phyloP scores from a whole-genome alignment of 2,329 filamentous ascomycete genomes.

The Colletotrichum orchidophilum region DNA sequence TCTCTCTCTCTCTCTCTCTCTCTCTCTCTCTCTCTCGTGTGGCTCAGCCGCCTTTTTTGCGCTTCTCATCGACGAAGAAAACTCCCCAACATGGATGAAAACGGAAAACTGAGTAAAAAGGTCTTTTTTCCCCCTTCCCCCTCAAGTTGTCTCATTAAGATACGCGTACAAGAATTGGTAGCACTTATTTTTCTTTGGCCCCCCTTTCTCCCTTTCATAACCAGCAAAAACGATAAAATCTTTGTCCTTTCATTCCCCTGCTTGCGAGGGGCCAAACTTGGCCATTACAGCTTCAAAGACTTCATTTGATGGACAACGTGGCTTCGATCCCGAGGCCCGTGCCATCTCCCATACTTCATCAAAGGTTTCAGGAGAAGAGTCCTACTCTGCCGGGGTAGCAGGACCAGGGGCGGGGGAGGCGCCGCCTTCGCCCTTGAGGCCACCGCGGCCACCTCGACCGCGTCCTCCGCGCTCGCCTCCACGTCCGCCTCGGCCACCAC shows the following conservation, averaged over 20 bases:
- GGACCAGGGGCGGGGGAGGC: slow-evolving; percentile 61
- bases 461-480: slow-evolving; percentile 64
- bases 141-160: slow-evolving; percentile 33
- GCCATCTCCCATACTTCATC: slow-evolving; percentile 19
- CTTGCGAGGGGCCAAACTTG: slow-evolving; percentile 23
- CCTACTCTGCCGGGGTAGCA: slow-evolving; percentile 55
- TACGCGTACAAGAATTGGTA: slow-evolving; percentile 37
- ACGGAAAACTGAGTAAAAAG: slow-evolving; percentile 12
- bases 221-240: slow-evolving; percentile 10
- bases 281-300: slow-evolving; percentile 32
- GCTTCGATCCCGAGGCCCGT: slow-evolving; percentile 1
- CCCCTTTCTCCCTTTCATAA: slow-evolving; percentile 24
- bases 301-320: slow-evolving; percentile 23
- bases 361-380: slow-evolving; percentile 27
- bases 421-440: slow-evolving; percentile 67
- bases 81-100: slow-evolving; percentile 24
- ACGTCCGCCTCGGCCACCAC: slow-evolving; percentile 65
- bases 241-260: slow-evolving; percentile 26
- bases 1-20: too few relatives aligned
- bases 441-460: slow-evolving; percentile 61
- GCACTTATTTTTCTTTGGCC: slow-evolving; percentile 32
- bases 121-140: slow-evolving; percentile 2
- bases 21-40: slow-evolving; percentile 4
- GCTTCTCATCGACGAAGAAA: slow-evolving; percentile 27
- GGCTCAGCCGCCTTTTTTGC: slow-evolving; percentile 9